Evolutionary conservation across 768 basidiomycete genomes (phyloP).

Genomic region (Cystofilobasidium bisporidii): DNA sequence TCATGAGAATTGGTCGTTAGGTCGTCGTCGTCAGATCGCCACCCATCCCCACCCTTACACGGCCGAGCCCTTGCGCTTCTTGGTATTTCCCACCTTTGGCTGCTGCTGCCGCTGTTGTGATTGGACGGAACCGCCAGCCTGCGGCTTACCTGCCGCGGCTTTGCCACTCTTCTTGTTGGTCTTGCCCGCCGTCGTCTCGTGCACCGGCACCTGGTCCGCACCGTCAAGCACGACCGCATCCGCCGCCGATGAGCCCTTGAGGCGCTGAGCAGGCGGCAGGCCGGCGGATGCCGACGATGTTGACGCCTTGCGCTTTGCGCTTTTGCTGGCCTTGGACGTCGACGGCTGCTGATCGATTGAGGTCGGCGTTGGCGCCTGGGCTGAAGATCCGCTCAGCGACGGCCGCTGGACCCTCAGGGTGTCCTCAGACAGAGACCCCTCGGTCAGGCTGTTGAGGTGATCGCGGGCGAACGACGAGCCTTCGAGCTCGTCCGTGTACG

Average conservation of each 20-base stretch:
- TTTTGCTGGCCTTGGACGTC: background rate
- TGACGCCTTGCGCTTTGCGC: slow-evolving; percentile 17
- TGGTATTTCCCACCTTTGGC: background rate
- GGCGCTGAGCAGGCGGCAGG: background rate
- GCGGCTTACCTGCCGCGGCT: background rate
- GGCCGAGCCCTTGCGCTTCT: slow-evolving; percentile 3
- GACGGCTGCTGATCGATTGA: background rate
- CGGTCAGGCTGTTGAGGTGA: background rate
- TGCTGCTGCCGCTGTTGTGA: background rate
- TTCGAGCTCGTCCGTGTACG: slow-evolving; percentile 25
- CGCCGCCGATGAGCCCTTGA: background rate
- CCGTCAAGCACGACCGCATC: slow-evolving; percentile 15
- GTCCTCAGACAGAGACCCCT: background rate
- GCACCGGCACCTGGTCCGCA: slow-evolving; percentile 10
- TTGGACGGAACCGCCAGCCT: too few species aligned
- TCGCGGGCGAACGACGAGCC: slow-evolving; percentile 16
- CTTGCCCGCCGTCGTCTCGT: slow-evolving; percentile 1
- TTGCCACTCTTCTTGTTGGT: background rate
- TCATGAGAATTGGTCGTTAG: too few species aligned
- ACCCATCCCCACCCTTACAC: background rate
- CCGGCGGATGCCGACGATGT: background rate
- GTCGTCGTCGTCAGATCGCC: too few species aligned
- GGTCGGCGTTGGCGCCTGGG: background rate
- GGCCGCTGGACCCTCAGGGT: background rate
- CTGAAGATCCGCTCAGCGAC: background rate